Conservation (phyloP, 2,329 filamentous ascomycete genomes). For the Fusarium phyllophilum region DNA sequence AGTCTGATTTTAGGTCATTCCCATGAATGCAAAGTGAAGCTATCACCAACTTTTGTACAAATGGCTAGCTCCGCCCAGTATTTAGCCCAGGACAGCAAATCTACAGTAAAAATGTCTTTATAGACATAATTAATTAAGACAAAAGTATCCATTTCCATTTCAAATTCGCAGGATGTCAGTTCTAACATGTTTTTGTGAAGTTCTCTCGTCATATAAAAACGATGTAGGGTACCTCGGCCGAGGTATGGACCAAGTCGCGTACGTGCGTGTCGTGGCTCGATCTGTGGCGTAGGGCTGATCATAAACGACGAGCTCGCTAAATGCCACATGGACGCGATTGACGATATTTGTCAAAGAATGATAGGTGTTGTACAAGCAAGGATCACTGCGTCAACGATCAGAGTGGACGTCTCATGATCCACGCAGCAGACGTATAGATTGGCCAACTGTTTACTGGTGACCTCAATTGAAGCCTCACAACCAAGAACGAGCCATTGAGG, state of each 20-base stretch:
- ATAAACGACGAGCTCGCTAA: not conserved
- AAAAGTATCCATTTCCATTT: accelerated
- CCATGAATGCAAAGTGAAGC: accelerated
- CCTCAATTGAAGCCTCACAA: not conserved
- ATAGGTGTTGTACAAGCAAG: not conserved
- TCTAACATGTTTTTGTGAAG: not conserved
- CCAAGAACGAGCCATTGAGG: not conserved
- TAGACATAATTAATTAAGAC: not conserved
- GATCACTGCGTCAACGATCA: too few relatives aligned
- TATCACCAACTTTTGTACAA: not conserved
- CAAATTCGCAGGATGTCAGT: accelerated
- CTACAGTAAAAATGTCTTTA: not conserved
- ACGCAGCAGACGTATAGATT: not conserved
- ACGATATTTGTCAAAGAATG: not conserved
- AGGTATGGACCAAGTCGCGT: not conserved
- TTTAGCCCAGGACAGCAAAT: not conserved
- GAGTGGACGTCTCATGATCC: not conserved
- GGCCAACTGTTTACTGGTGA: not conserved
- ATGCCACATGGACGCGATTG: constrained; percentile 2
- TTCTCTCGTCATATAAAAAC: not conserved
- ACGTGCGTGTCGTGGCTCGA: not conserved
- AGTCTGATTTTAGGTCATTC: accelerated
- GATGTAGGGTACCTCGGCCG: constrained; percentile 14
- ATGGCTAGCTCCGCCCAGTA: too few relatives aligned
- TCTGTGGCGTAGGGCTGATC: constrained; percentile 1